Evolutionary conservation across 768 basidiomycete genomes (phyloP), one percentile per base, ranked within the genome.

Genomic region (Chlorophyllum brunneum): DNA sequence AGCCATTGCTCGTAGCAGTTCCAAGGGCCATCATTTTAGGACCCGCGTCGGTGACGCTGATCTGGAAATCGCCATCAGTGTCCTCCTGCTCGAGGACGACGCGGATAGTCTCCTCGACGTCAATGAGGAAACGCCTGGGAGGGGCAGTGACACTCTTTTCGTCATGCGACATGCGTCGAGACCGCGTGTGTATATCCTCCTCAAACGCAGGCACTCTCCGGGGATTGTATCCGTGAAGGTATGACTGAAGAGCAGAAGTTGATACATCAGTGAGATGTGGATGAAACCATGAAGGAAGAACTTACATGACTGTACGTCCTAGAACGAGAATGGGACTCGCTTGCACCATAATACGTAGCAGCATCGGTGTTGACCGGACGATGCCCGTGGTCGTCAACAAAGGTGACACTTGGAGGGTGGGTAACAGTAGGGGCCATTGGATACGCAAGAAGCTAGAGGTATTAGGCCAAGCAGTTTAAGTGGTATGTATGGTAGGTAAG

Each of bases 71-170:
- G 27, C 88, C 89, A 57, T 98, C 93, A 11, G 95, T 98, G 65
- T 99, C 95, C 66, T 99, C 95, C 66, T 98, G 95, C 69, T 97
- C 93, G 24, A 99, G 83, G 8, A 98, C 85, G 51, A 97, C 83
- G 30, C 95, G 86, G 62, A 99, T 93, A 27, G 95, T 99, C 70
- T 98, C 95, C 62, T 98, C 95, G 13, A 98, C 95, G 63, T 98
- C 95, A 53, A 98, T 92, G 45, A 98, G 78, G 73, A 95, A 98
- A 34, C 94, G 86, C 37, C 95, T 77, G 2, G 93, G 91, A 2
- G 93, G 90, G 0, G 79, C 85, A 0, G 85, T 76, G 13, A 83
- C 78, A 46, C 83, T 82, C 70, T 92, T 89, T 71, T 95, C 93
- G 65, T 98, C 94, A 64, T 97, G 94, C 16, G 92, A 95, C 75